Base-by-base conservation (phyloP, 2,329 filamentous ascomycete genomes). In the Cladobotryum protrusum region DNA sequence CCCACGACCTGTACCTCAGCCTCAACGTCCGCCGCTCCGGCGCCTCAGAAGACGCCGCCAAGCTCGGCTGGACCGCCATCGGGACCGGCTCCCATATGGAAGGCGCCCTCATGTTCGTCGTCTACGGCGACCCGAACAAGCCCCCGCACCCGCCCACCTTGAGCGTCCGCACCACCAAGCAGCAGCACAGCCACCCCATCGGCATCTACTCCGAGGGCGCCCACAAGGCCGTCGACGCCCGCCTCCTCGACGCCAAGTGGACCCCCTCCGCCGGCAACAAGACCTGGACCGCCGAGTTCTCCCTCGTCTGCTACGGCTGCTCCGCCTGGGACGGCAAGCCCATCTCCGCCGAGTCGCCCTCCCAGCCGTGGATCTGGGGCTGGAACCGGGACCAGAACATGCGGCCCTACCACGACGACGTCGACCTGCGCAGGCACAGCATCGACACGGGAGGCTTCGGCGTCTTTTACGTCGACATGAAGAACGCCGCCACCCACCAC, bases 361-460 rank as follows among this genome's bases (percentile, higher is more conserved):
- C 57, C 4, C 59, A 60, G 53, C 57, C 59, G 17, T 58, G 58
- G 56, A 54, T 62, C 45, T 62, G 59, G 59, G 57, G 58, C 5
- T 60, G 56, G 57, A 61, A 62, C 33, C 24, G 44, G 15, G 50
- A 44, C 12, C 59, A 62, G 41, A 52, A 54, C 47, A 54, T 60
- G 36, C 49, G 47, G 11, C 37, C 50, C 32, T 61, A 50, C 34
- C 15, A 53, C 1, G 41, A 47, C 9, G 52, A 58, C 19, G 47
- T 43, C 13, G 41, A 49, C 33, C 48, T 57, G 2, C 42, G 47
- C 5, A 54, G 52, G 50, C 55, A 58, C 47, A 18, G 52, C 37
- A 11, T 54, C 11, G 47, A 42, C 12, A 49, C 53, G 2, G 49
- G 49, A 20, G 54, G 54, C 43, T 57, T 49, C 43, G 56, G 55